Percentiles rank a stretch among this genome's conserved stretches.
phyloP scores from a whole-genome alignment of 2,329 filamentous ascomycete species.

The Shiraia sp. region DNA sequence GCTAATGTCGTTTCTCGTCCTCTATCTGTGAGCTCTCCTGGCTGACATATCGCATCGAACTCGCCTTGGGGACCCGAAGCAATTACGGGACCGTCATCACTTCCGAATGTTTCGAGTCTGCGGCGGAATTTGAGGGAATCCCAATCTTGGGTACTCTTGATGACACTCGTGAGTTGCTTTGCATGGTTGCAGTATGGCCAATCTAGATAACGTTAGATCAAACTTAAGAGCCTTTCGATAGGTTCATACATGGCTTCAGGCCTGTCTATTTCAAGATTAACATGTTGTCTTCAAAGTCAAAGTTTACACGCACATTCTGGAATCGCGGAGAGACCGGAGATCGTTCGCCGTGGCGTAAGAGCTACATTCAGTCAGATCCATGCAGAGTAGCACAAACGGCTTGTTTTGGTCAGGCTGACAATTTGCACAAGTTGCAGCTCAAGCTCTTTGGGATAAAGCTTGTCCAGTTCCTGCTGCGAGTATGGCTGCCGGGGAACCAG shows the following conservation, averaged over 20 bases:
- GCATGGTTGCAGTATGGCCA: constrained; percentile 93
- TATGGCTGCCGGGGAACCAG: constrained; percentile 76
- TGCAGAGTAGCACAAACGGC: neutral
- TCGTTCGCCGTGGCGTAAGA: constrained; percentile 62
- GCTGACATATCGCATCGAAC: constrained; percentile 72
- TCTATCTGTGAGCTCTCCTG: constrained; percentile 55
- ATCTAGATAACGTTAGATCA: constrained; percentile 45
- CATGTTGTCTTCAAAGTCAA: neutral
- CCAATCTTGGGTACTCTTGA: constrained; percentile 62
- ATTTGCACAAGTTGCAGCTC: constrained; percentile 90
- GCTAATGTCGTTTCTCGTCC: constrained; percentile 55
- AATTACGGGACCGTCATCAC: constrained; percentile 64
- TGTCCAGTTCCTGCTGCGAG: constrained; percentile 74
- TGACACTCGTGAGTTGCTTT: constrained; percentile 67
- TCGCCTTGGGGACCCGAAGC: constrained; percentile 70
- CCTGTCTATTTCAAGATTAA: constrained; percentile 30
- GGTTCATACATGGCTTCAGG: constrained; percentile 35
- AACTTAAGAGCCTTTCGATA: neutral
- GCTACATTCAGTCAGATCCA: constrained; percentile 16
- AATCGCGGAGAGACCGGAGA: constrained; percentile 89
- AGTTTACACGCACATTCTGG: constrained; percentile 64
- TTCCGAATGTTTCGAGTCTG: constrained; percentile 80
- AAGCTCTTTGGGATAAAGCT: constrained; percentile 78
- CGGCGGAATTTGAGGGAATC: constrained; percentile 66
- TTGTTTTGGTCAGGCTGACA: constrained; percentile 47